These are phyloP conservation scores for Porcisia hertigi DNA, from an alignment of 208 protist species.

Conservation along the genomic window DNA sequence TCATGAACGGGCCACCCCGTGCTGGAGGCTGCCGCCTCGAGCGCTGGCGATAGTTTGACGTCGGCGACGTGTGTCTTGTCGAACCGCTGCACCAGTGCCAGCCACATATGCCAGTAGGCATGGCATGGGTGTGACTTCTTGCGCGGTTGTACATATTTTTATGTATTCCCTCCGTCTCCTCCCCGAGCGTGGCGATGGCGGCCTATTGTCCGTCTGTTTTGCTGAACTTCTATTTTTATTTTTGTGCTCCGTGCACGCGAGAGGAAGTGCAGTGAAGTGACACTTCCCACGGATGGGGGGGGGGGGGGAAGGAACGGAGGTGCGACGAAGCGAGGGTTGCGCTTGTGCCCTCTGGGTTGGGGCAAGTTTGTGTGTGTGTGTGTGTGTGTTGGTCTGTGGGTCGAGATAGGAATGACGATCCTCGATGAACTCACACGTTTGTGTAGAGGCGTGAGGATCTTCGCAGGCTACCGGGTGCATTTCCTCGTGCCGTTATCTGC, in stretches of 20 bases:
- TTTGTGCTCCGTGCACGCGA: neutral
- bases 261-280: neutral
- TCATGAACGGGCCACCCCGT: constrained; percentile 6
- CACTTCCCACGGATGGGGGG: neutral
- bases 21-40: constrained; percentile 4
- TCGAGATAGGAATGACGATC: neutral
- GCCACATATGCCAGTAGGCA: constrained; percentile 8
- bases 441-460: too few species aligned
- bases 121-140: neutral
- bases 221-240: too few species aligned
- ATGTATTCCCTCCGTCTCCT: neutral
- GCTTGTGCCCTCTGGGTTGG: neutral
- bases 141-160: neutral
- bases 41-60: neutral
- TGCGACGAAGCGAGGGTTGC: neutral
- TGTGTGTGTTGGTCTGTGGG: neutral
- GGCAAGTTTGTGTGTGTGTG: neutral
- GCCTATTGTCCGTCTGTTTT: too few species aligned
- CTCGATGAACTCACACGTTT: too few species aligned
- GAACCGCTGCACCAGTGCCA: constrained; percentile 10
- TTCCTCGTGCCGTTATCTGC: too few species aligned
- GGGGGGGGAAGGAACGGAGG: neutral
- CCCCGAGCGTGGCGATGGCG: neutral
- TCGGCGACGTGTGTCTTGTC: constrained; percentile 6
- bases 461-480: too few species aligned